Base-by-base conservation (phyloP, 2,329 filamentous ascomycete species). In the Penicillium psychrosexuale region DNA sequence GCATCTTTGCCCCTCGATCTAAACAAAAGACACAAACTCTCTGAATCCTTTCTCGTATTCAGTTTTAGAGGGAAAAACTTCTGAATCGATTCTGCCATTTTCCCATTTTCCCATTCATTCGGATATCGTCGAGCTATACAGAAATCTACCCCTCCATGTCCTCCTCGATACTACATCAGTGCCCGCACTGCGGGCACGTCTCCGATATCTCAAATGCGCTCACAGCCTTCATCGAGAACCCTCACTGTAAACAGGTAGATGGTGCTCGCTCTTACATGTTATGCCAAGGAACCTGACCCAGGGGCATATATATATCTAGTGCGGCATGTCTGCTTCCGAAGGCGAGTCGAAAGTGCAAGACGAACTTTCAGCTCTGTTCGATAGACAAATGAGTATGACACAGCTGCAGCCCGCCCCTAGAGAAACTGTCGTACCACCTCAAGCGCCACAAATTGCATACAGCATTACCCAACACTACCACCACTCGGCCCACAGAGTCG, bases 391-490 rank as follows among this genome's bases (percentile, higher is more conserved):
- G 74, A 88, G 81, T 51, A 81, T 94, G 62, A 72, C 72, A 47
- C 54, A 58, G 17, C 22, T 67, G 11, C 66, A 69, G 47, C 66
- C 71, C 57, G 43, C 62, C 50, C 70, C 64, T 60, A 58, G 71
- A 69, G 56, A 70, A 68, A 51, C 69, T 66, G 42, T 72, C 75
- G 53, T 54, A 47, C 28, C 39, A 39, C 58, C 62, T 54, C 52
- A 66, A 64, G 61, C 70, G 40, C 71, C 79, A 51, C 75, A 80
- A 22, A 86, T 90, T 59, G 79, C 82, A 59, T 95, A 94, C 76
- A 86, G 82, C 55, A 84, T 89, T 63, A 89, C 89, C 9, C 87
- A 90, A 67, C 91, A 96, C 72, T 96, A 96, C 72, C 87, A 88
- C 61, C 90, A 92, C 69, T 91, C 90, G 8, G 79, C 87, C 42